Conservation (phyloP, 495 filamentous ascomycete genomes). For the Aspergillus biplanus region DNA sequence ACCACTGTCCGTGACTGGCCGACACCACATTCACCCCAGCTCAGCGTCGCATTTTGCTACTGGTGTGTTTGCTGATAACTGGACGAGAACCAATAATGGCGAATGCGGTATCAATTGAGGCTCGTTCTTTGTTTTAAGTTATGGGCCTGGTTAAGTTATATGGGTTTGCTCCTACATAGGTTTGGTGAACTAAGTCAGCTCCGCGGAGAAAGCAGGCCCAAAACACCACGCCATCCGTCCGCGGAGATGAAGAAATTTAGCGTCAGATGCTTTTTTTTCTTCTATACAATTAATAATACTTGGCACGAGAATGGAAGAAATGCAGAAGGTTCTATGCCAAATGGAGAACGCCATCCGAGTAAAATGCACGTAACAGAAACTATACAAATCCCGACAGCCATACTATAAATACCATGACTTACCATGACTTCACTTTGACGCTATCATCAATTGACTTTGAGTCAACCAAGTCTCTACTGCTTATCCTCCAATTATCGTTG, state of each 20-base stretch:
- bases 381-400: not conserved
- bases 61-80: no score
- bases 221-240: slow-evolving; percentile 15
- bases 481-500: not conserved
- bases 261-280: no score
- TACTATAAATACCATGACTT: slow-evolving; percentile 2
- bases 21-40: not conserved
- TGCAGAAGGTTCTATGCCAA: not conserved
- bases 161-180: no score
- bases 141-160: no score
- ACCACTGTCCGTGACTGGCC: not conserved
- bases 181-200: not conserved
- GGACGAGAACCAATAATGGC: no score
- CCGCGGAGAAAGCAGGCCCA: slow-evolving; percentile 8
- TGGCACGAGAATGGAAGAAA: no score
- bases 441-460: no score
- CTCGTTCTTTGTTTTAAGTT: no score
- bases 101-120: no score
- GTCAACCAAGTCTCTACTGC: not conserved
- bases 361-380: slow-evolving; percentile 5
- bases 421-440: no score
- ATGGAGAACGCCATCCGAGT: not conserved
- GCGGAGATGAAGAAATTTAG: slow-evolving; percentile 4
- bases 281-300: no score
- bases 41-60: no score